Evolutionary conservation across 2,329 filamentous ascomycete species (phyloP), one percentile per base, ranked within the genome.

Genomic region (Coniochaeta pulveracea): DNA sequence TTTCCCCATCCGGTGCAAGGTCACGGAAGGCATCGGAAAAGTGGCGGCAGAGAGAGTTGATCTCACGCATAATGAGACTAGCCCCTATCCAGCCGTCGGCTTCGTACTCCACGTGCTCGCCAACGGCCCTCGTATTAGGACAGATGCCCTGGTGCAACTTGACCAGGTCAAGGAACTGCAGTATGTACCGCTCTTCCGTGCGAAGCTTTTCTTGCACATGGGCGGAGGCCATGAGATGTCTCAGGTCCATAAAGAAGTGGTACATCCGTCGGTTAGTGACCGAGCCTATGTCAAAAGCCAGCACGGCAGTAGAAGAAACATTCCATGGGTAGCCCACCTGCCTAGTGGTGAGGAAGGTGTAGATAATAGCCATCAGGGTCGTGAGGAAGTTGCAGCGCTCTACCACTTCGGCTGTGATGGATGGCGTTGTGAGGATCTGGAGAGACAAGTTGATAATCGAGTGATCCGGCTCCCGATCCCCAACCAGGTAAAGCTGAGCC

Each of bases 21-120:
- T 78, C 72, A 32, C 76, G 73, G 64, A 94, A 98, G 0, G 91
- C 79, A 46, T 93, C 84, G 0, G 86, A 79, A 37, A 96, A 80
- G 47, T 91, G 82, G 41, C 88, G 72, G 49, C 89, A 94, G 23
- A 96, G 71, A 34, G 85, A 77, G 51, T 96, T 96, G 54, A 98
- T 89, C 54, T 98, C 89, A 33, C 89, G 74, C 32, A 91, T 95
- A 37, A 98, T 83, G 33, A 96, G 69, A 6, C 88, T 94, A 4
- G 91, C 89, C 37, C 85, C 93, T 34, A 98, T 96, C 91, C 91
- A 98, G 14, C 85, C 83, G 57, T 98, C 93, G 2, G 88, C 93
- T 57, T 98, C 91, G 50, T 96, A 98, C 55, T 98, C 93, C 19
- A 98, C 84, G 53, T 98, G 91, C 50, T 96, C 91, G 11, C 88